Evolutionary conservation across 495 filamentous ascomycete species (phyloP), one percentile per base, ranked within the genome.

Genomic region (Penicillium ochrochloron): DNA sequence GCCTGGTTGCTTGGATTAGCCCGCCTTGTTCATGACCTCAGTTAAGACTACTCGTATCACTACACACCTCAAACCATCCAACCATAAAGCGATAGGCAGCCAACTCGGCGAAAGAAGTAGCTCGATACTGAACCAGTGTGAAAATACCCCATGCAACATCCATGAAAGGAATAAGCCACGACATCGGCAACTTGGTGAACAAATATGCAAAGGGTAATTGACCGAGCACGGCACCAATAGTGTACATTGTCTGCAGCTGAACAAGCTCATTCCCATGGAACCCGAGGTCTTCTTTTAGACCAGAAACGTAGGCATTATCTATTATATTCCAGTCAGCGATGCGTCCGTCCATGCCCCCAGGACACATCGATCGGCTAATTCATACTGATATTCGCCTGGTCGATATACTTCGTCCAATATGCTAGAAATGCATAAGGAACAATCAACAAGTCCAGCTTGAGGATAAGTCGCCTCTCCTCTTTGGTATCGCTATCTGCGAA

Each of bases 11-110:
- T 33, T 15, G 0, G 57, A 19, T 70, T 37, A 68, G 67, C 42
- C 25, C 2, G 5, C 46, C 39, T 17, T 62, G 12, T 57, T 23
- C 14, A 59, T 23, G 41, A 23, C 34, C 21, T 35, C 5, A 33
- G 27, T 9, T 7, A 21, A 55, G 27, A 9, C 25, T 34, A 25
- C n/a, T 27, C 25, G 25, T 57, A 8, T 59, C n/a, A 55, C 64
- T 50, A 65, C 59, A 9, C 35, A 73, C 93, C 57, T 93, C 93
- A 23, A 97, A 87, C 70, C 94, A 93, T 23, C 93, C 92, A 52
- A 96, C 86, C 72, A 96, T 90, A 78, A 96, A 95, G 34, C 93
- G 88, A 65, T 92, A 84, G 23, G 87, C 81, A 57, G 72, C 70
- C 25, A 78, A 27, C 41, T 78, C 74, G 15, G 70, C 63, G 46